A percentile compares a stretch with the other conserved stretches of the same genome.
Evolutionary conservation across 192 early-diverging fungal genomes (phyloP).

Genomic region (Umbelopsis isabellina): DNA sequence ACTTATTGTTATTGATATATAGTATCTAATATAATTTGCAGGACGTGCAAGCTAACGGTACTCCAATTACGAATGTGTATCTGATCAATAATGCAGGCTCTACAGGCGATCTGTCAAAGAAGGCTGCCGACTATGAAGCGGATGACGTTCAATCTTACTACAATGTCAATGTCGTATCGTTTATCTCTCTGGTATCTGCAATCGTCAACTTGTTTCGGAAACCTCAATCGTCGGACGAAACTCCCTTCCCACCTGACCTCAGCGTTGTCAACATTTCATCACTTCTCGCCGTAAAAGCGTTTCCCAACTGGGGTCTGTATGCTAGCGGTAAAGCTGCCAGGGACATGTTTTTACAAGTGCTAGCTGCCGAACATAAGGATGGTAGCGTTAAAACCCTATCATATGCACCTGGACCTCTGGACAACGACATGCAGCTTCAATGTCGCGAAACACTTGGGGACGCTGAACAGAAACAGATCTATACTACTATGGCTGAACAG

Average conservation of each 20-base stretch:
- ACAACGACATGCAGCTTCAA: conserved; percentile 78
- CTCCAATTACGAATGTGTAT: conserved; percentile 35
- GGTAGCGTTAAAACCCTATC: conserved; percentile 66
- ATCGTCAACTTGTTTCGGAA: conserved; percentile 42
- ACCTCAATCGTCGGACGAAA: conserved; percentile 1
- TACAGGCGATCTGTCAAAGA: conserved; percentile 66
- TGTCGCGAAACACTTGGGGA: conserved; percentile 75
- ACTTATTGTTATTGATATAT: too few relatives aligned
- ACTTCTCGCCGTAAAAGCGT: conserved; percentile 71
- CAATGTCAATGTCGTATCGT: conserved; percentile 64
- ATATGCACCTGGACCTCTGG: conserved; percentile 90
- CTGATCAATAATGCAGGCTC: conserved; percentile 84
- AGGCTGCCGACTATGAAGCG: conserved; percentile 51
- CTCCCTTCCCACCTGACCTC: conserved; percentile 21
- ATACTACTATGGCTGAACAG: conserved; percentile 63
- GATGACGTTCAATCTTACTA: conserved; percentile 54
- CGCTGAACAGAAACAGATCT: conserved; percentile 62
- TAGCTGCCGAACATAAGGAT: conserved; percentile 67
- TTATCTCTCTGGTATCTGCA: conserved; percentile 49
- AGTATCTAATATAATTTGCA: background rate
- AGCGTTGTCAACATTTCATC: conserved; percentile 82
- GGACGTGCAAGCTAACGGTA: background rate
- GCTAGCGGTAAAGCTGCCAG: conserved; percentile 81
- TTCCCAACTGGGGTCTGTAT: conserved; percentile 83
- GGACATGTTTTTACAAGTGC: conserved; percentile 70